phyloP scores from a whole-genome alignment of 1,284 basidiomycete species.

The Amylostereum areolatum region DNA sequence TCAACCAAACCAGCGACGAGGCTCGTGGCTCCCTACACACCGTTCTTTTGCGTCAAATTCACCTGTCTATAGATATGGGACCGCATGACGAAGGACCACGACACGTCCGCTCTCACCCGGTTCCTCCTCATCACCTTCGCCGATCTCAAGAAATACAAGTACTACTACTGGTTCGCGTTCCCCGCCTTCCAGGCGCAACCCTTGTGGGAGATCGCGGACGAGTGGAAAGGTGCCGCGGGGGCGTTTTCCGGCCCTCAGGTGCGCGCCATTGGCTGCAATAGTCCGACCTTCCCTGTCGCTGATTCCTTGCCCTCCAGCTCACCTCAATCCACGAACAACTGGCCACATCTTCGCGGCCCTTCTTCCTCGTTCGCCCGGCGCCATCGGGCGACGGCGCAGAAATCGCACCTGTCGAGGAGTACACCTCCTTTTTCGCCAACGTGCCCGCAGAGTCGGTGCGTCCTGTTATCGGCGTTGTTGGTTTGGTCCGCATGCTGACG shows the following conservation, averaged over 20 bases:
- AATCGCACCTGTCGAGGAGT: constrained; percentile 51
- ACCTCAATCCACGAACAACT: constrained; percentile 44
- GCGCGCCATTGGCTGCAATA: constrained; percentile 8
- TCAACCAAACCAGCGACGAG: constrained; percentile 41
- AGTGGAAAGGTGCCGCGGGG: constrained; percentile 44
- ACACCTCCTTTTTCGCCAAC: constrained; percentile 45
- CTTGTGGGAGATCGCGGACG: constrained; percentile 71
- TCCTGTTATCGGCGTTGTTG: neutral
- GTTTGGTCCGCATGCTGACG: neutral
- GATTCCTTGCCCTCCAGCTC: constrained; percentile 29
- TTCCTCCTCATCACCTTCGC: constrained; percentile 93
- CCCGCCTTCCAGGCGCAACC: constrained; percentile 87
- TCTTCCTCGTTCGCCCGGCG: constrained; percentile 51
- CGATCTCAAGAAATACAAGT: constrained; percentile 97
- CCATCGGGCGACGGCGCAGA: constrained; percentile 23
- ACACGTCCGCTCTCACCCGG: constrained; percentile 54
- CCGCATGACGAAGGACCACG: constrained; percentile 42
- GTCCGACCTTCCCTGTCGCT: neutral
- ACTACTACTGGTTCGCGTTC: constrained; percentile 97
- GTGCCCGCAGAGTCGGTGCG: constrained; percentile 34
- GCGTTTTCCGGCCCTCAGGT: constrained; percentile 32
- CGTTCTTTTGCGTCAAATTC: constrained; percentile 10
- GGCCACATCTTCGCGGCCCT: constrained; percentile 36
- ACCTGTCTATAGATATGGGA: constrained; percentile 54
- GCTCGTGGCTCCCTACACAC: constrained; percentile 50